These are phyloP conservation scores for Fraxinus nigra DNA, from an alignment of 305 asterid species.

Conservation along the genomic window DNA sequence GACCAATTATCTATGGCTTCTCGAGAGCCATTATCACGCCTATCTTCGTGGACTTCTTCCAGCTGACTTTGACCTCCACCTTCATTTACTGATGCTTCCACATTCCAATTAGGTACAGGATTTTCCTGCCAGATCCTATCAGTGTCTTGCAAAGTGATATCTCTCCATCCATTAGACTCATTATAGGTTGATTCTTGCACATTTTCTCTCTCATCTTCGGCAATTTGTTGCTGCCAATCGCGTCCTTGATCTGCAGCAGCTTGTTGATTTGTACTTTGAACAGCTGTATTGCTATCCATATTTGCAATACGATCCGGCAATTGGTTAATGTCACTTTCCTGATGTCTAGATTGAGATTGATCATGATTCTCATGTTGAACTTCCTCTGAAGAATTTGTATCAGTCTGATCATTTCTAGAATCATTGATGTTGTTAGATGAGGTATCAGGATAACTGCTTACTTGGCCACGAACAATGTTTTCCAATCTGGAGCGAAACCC, in stretches of 20 bases:
- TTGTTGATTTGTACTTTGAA: constrained; percentile 38
- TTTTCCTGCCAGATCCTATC: constrained; percentile 50
- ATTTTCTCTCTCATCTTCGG: constrained; percentile 45
- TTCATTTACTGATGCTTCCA: constrained; percentile 43
- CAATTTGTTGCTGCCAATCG: constrained; percentile 42
- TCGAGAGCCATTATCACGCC: constrained; percentile 59
- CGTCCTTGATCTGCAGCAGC: constrained; percentile 40
- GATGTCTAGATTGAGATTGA: constrained; percentile 8
- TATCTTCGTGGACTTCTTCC: constrained; percentile 51
- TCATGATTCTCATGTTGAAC: constrained; percentile 44
- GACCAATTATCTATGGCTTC: constrained; percentile 81
- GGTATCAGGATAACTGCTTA: constrained; percentile 56
- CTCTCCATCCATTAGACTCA: constrained; percentile 45
- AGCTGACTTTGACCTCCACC: constrained; percentile 41
- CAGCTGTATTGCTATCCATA: constrained; percentile 33
- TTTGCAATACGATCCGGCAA: constrained; percentile 38
- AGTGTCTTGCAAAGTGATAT: constrained; percentile 38
- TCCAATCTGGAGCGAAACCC: constrained; percentile 80
- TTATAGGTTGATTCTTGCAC: constrained; percentile 33
- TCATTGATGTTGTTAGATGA: constrained; percentile 37
- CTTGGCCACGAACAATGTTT: constrained; percentile 63
- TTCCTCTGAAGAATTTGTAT: constrained; percentile 45
- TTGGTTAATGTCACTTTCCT: constrained; percentile 38
- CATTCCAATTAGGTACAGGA: constrained; percentile 46
- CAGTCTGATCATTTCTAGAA: constrained; percentile 47